Percentiles rank a stretch among this genome's conserved stretches.
Conservation (phyloP, 2,329 filamentous ascomycete species). For the Lachnellula hyalina region DNA sequence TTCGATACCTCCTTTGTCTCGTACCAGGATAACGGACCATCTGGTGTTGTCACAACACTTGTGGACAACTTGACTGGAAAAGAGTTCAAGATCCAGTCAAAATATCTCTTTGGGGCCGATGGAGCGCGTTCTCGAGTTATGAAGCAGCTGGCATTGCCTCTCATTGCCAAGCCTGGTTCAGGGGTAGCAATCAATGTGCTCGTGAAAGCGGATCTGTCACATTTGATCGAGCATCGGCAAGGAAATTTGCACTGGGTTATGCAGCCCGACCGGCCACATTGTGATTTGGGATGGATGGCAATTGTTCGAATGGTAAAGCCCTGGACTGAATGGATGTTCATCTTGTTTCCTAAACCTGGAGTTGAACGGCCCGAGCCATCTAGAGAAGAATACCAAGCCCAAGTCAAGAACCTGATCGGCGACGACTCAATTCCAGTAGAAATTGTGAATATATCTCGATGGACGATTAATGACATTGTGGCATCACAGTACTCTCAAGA, state of each 20-base stretch:
- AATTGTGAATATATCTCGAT: constrained; percentile 49
- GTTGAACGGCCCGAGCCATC: constrained; percentile 36
- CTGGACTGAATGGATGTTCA: constrained; percentile 54
- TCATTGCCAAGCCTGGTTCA: constrained; percentile 40
- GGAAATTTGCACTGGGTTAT: constrained; percentile 59
- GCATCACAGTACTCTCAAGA: constrained; percentile 45
- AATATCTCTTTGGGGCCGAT: constrained; percentile 56
- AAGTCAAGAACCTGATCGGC: constrained; percentile 47
- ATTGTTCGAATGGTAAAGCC: constrained; percentile 57
- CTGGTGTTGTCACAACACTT: constrained; percentile 29
- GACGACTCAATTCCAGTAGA: constrained; percentile 46
- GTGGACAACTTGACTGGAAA: constrained; percentile 33
- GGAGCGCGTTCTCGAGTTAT: constrained; percentile 44
- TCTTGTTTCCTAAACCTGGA: constrained; percentile 43
- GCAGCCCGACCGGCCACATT: constrained; percentile 46
- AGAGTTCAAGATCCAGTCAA: constrained; percentile 43
- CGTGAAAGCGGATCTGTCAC: constrained; percentile 44
- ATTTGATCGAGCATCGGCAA: constrained; percentile 43
- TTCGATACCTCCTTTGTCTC: constrained; percentile 38
- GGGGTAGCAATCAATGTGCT: constrained; percentile 46
- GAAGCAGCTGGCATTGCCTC: constrained; percentile 40
- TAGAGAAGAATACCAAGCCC: constrained; percentile 40
- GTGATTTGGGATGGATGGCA: constrained; percentile 44
- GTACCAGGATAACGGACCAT: constrained; percentile 22
- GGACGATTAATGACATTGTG: constrained; percentile 57